Base-by-base conservation (phyloP, 768 basidiomycete species). In the Boletus subcaerulescens region DNA sequence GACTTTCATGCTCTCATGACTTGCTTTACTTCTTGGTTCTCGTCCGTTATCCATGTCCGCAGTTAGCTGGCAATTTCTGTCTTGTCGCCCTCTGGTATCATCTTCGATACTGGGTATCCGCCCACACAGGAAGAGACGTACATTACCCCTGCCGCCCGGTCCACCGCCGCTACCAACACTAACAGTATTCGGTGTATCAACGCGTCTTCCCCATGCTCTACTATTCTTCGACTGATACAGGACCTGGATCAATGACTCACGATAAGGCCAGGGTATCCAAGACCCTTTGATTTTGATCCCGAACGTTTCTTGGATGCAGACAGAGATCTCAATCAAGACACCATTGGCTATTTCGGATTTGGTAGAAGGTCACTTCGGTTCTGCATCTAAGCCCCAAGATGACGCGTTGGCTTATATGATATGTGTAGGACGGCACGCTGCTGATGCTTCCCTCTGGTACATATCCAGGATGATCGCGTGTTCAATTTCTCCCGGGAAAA, bases 161-260 rank as follows among this genome's bases (percentile, higher is more conserved):
- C 26, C 26, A 29, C 26, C 26, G 26, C 26, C 1, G 9, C 26
- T 9, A 8, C 7, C 8, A 26, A 20, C 20, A 20, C 2, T 20
- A 3, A 20, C 20, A 22, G 8, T 8, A 26, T 26, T 26, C 8
- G 26, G 7, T 26, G 26, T 29, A 29, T 29, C 26, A 29, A 29
- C 8, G 9, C 26, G 26, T 9, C 26, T 29, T 29, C 26, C 6
- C 26, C 26, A 29, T 29, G 22, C 15, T 40, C 24, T 45, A 6
- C 17, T 38, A n/a, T 31, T 22, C 5, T 40, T 40, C 3, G 31
- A 20, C 48, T 44, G 36, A 55, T 14, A 20, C 5, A 9, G 18
- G 18, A 33, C 29, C 14, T 26, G 72, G 73, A 68, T 69, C 65
- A n/a, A 73, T 76, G 50, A 53, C 71, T 5, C 72, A 64, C 20